phyloP scores from a whole-genome alignment of 1,139 yeast species.

The Blastobotrys capitulatus region DNA sequence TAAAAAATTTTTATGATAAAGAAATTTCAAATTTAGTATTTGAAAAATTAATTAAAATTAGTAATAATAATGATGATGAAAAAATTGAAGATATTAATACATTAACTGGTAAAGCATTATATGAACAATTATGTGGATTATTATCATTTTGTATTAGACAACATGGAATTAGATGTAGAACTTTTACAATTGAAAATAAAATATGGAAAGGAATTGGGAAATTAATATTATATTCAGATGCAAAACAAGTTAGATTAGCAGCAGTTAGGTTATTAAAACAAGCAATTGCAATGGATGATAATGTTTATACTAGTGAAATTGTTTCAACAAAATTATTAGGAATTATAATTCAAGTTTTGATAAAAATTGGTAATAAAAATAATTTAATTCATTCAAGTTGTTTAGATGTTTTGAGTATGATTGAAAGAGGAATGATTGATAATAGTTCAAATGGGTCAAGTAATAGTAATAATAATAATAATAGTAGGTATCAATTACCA shows the following conservation, averaged over 20 bases:
- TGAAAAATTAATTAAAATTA: background rate
- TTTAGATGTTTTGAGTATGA: slow-evolving; percentile 58
- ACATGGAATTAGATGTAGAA: slow-evolving; percentile 51
- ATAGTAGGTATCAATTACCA: background rate
- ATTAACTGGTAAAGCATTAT: slow-evolving; percentile 39
- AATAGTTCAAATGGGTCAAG: background rate
- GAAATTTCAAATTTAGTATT: background rate
- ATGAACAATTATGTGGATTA: slow-evolving; percentile 65
- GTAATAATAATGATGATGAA: background rate
- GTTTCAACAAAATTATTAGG: slow-evolving; percentile 48
- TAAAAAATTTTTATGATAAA: slow-evolving; percentile 4
- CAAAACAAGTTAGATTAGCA: slow-evolving; percentile 54
- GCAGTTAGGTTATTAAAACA: slow-evolving; percentile 37
- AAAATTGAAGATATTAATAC: background rate
- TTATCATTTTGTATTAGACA: slow-evolving; percentile 59
- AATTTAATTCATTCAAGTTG: slow-evolving; percentile 73
- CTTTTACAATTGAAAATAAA: slow-evolving; percentile 54
- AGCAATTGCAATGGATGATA: slow-evolving; percentile 42
- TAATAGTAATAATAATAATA: background rate
- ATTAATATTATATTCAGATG: slow-evolving; percentile 32
- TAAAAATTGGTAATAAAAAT: slow-evolving; percentile 46
- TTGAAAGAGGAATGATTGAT: slow-evolving; percentile 25
- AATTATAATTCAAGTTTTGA: slow-evolving; percentile 44
- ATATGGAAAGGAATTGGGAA: slow-evolving; percentile 50
- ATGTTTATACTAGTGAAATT: slow-evolving; percentile 50